Conservation (phyloP, 495 filamentous ascomycete genomes). For the Saxophila tyrrhenica region DNA sequence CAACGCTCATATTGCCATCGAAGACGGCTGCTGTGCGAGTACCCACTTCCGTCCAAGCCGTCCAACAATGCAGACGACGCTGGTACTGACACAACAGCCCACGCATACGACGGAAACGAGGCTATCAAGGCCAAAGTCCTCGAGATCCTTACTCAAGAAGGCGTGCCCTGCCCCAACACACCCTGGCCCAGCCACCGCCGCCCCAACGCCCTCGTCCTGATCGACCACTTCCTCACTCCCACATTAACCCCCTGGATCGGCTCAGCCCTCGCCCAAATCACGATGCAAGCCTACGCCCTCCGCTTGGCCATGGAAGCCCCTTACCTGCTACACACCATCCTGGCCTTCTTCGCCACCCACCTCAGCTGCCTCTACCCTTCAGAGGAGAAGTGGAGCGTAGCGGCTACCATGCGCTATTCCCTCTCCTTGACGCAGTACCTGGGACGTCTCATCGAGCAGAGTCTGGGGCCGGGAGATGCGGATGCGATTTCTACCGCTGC, state of each 20-base stretch:
- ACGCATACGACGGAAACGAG: no score
- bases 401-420: constrained; percentile 4
- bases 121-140: not conserved
- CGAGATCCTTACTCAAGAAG: not conserved
- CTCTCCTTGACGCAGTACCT: not conserved
- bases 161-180: not conserved
- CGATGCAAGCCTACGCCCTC: constrained; percentile 13
- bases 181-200: not conserved
- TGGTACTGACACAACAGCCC: no score
- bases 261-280: constrained; percentile 1
- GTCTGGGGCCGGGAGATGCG: not conserved
- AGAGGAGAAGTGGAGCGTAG: constrained; percentile 4
- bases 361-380: constrained; percentile 8
- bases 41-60: not conserved
- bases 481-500: constrained; percentile 2
- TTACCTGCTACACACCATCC: constrained; percentile 14
- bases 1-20: constrained; percentile 3
- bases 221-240: constrained; percentile 8
- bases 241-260: constrained; percentile 10
- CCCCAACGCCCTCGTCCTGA: not conserved
- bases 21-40: constrained; percentile 1
- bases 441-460: not conserved
- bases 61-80: not conserved
- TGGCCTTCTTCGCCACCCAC: constrained; percentile 10
- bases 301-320: constrained; percentile 5